Conservation (phyloP, 139 green algal species). For the Haematococcus sp. region DNA sequence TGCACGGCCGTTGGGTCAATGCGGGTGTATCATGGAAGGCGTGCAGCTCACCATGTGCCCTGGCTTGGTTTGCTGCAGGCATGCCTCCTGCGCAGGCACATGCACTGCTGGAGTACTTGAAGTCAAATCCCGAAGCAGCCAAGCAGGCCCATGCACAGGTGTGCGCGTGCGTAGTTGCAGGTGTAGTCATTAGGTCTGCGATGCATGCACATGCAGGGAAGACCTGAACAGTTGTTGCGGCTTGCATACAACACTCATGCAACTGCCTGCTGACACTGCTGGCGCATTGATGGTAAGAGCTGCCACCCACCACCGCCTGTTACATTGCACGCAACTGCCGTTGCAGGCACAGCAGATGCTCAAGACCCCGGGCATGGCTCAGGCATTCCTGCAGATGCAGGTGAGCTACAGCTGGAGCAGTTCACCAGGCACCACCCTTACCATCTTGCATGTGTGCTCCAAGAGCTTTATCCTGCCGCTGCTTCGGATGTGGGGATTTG, state of each 20-base stretch:
- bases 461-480: too few species aligned
- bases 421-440: too few species aligned
- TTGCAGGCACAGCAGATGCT: constrained; percentile 34
- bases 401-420: constrained; percentile 3
- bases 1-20: background rate
- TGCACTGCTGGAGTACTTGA: constrained; percentile 60
- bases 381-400: constrained; percentile 40
- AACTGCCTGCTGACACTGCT: too few species aligned
- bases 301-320: background rate
- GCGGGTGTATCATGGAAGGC: too few species aligned
- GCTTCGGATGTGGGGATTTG: too few species aligned
- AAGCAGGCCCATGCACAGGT: constrained; percentile 48
- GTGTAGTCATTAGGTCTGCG: too few species aligned
- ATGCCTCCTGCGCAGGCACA: constrained; percentile 43
- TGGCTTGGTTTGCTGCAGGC: constrained; percentile 17
- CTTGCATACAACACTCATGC: too few species aligned
- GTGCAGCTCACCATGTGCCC: too few species aligned
- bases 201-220: too few species aligned
- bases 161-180: background rate
- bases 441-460: too few species aligned
- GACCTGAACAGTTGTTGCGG: too few species aligned
- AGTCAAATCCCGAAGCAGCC: constrained; percentile 59
- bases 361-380: constrained; percentile 43
- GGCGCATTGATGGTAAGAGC: too few species aligned
- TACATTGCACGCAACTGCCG: background rate